Conservation (phyloP, 2,329 filamentous ascomycete genomes). For the Drechslerella dactyloides region DNA sequence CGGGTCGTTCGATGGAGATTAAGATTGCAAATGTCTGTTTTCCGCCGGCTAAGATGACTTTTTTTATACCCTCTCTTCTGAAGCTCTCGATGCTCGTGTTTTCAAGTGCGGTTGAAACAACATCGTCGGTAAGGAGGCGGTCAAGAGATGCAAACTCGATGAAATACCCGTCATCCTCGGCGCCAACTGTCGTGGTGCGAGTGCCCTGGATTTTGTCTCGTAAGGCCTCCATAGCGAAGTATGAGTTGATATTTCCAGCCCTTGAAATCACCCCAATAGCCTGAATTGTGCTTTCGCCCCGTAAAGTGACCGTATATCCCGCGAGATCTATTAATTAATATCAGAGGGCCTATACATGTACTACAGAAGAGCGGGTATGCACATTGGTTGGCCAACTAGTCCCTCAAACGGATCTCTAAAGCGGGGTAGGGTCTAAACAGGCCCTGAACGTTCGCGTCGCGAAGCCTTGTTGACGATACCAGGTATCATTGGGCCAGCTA, state of each 20-base stretch:
- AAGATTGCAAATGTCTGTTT: not conserved
- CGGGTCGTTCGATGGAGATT: not conserved
- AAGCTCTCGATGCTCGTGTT: constrained; percentile 3
- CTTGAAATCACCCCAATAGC: too few relatives aligned
- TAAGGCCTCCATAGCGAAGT: not conserved
- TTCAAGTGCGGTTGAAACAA: not conserved
- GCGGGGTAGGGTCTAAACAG: not conserved
- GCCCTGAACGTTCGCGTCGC: constrained; percentile 15
- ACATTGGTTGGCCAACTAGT: too few relatives aligned
- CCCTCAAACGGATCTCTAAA: too few relatives aligned
- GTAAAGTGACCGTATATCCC: too few relatives aligned
- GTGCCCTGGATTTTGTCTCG: not conserved
- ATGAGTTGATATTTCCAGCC: too few relatives aligned
- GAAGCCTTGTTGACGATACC: constrained; percentile 7
- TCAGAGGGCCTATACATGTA: too few relatives aligned
- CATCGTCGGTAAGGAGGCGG: not conserved
- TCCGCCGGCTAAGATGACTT: not conserved
- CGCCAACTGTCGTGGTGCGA: not conserved
- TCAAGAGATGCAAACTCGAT: constrained; percentile 1
- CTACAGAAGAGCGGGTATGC: too few relatives aligned
- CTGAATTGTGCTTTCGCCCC: too few relatives aligned
- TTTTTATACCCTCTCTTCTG: not conserved
- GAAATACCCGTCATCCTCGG: not conserved
- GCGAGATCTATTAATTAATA: too few relatives aligned
- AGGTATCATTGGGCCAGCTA: not conserved